phyloP scores from a whole-genome alignment of 305 asterid genomes.

The Solanum hybrid region DNA sequence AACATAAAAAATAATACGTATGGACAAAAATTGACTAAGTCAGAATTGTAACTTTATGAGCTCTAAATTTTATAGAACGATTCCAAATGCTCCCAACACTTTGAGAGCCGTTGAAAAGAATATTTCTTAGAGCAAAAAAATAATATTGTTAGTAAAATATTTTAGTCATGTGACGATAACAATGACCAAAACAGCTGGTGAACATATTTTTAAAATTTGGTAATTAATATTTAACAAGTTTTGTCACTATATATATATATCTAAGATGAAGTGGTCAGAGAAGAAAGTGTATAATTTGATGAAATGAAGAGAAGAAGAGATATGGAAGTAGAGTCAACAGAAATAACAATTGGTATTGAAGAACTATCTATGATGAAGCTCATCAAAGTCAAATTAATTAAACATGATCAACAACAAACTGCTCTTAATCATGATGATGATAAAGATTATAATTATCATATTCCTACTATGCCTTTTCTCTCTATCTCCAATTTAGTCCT shows the following conservation, averaged over 20 bases:
- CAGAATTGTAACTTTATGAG: no score
- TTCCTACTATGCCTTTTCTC: constrained; percentile 65
- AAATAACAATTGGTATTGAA: constrained; percentile 56
- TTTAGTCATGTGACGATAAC: constrained; percentile 4
- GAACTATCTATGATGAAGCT: constrained; percentile 33
- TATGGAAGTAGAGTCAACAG: constrained; percentile 39
- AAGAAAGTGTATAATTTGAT: neutral
- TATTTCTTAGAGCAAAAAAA: neutral
- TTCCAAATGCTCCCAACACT: neutral
- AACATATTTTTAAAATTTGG: neutral
- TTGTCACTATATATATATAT: neutral
- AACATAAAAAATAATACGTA: neutral
- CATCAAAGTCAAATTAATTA: constrained; percentile 16
- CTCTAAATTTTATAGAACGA: rapidly evolving
- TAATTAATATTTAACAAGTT: neutral
- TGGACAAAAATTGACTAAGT: neutral
- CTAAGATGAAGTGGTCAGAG: neutral
- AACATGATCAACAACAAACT: neutral
- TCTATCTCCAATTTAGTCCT: constrained; percentile 51
- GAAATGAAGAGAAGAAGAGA: constrained; percentile 69
- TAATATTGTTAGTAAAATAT: neutral
- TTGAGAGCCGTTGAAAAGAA: neutral
- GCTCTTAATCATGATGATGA: neutral
- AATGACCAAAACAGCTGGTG: neutral
- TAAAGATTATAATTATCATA: constrained; percentile 9